Conservation (phyloP, 345 rosid genomes). For the Viola odorata region DNA sequence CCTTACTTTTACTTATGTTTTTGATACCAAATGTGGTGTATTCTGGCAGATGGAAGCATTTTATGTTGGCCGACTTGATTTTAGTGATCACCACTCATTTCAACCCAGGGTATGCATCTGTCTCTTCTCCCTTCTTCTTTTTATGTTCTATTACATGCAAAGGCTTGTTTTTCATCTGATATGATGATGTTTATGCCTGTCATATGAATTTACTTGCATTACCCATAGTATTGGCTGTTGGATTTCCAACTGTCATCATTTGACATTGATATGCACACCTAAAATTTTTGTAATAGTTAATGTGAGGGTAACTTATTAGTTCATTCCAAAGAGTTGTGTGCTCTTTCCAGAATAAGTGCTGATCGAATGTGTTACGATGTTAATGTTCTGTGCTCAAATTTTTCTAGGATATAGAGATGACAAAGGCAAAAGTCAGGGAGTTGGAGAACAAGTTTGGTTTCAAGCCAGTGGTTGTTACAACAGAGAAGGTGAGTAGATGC, state of each 20-base stretch:
- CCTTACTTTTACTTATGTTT: neutral
- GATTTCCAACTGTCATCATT: too few relatives aligned
- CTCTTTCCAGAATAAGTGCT: neutral
- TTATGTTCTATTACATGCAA: neutral
- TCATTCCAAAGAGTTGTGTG: neutral
- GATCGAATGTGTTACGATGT: neutral
- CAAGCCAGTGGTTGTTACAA: slow-evolving; percentile 54
- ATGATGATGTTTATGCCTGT: neutral
- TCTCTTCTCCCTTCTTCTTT: neutral
- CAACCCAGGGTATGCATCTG: slow-evolving; percentile 33
- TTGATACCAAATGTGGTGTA: neutral
- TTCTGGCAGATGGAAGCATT: slow-evolving; percentile 59
- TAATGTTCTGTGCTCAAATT: neutral
- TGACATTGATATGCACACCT: too few relatives aligned
- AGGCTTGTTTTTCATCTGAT: neutral
- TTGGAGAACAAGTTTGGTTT: slow-evolving; percentile 40
- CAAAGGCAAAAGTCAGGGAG: slow-evolving; percentile 37
- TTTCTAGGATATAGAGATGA: slow-evolving; percentile 53
- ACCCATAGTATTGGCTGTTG: too few relatives aligned
- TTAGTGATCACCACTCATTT: slow-evolving; percentile 66
- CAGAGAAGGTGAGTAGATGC: slow-evolving; percentile 58
- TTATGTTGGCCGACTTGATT: slow-evolving; percentile 56
- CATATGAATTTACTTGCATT: neutral
- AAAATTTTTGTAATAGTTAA: neutral
- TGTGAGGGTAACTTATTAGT: neutral